phyloP scores from a whole-genome alignment of 148 eudicot species.

The Camellia sinensis region DNA sequence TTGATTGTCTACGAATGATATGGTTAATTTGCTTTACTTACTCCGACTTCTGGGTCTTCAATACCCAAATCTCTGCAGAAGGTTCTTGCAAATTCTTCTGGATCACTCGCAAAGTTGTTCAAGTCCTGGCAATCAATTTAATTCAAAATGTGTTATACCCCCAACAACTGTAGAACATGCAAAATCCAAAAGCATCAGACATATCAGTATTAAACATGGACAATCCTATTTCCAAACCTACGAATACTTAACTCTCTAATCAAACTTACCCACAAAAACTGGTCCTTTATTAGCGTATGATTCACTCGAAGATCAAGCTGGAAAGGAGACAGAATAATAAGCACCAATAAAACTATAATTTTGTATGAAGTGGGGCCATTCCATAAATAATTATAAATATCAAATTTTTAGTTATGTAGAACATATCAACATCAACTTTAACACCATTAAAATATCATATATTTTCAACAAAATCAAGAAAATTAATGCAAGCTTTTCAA shows the following conservation, averaged over 20 bases:
- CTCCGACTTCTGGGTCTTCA: slow-evolving; percentile 98
- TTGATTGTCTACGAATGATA: neutral
- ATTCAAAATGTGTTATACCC: slow-evolving; percentile 9
- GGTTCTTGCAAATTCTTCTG: slow-evolving; percentile 90
- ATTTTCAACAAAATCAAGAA: no score
- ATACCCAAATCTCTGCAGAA: slow-evolving; percentile 82
- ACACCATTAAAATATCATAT: no score
- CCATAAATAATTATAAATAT: no score
- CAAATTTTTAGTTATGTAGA: no score
- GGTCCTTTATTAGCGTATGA: slow-evolving; percentile 87
- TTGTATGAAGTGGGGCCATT: neutral
- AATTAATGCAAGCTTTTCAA: no score
- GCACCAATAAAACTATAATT: slow-evolving; percentile 9
- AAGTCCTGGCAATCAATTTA: slow-evolving; percentile 55
- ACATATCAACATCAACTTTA: no score
- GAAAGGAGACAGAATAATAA: slow-evolving; percentile 2
- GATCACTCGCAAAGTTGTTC: slow-evolving; percentile 94
- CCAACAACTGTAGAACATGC: neutral
- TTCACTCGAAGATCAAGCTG: slow-evolving; percentile 97
- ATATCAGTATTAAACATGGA: neutral
- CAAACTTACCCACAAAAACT: slow-evolving; percentile 86
- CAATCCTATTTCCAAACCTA: neutral
- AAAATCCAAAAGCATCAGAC: neutral
- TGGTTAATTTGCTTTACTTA: slow-evolving; percentile 35
- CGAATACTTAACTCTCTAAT: neutral